phyloP scores from a whole-genome alignment of 208 protist species.

The Leptomonas pyrrhocoris region DNA sequence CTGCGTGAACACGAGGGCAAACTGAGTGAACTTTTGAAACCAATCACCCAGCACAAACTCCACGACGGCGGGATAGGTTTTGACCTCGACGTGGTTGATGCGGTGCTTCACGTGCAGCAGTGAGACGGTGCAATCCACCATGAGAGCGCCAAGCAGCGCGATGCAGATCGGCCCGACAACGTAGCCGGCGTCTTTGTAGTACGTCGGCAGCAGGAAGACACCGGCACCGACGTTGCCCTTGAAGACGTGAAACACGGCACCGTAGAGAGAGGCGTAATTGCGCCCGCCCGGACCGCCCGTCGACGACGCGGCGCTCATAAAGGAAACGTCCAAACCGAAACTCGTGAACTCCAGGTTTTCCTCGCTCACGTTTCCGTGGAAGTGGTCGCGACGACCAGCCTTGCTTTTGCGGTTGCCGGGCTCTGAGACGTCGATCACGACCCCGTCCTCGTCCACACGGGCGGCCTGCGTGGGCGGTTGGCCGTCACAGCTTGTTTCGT shows the following conservation, averaged over 20 bases:
- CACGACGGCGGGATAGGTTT: constrained; percentile 81
- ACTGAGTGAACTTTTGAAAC: constrained; percentile 65
- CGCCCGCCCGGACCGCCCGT: constrained; percentile 7
- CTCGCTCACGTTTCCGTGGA: constrained; percentile 23
- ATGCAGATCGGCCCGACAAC: constrained; percentile 47
- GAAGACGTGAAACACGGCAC: constrained; percentile 85
- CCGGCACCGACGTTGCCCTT: constrained; percentile 87
- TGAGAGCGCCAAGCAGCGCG: constrained; percentile 57
- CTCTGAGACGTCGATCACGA: constrained; percentile 16
- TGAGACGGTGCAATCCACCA: constrained; percentile 75
- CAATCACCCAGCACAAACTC: constrained; percentile 59
- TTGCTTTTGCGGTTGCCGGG: constrained; percentile 3
- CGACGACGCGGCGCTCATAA: constrained; percentile 33
- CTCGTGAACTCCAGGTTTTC: constrained; percentile 41
- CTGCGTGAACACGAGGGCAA: constrained; percentile 83
- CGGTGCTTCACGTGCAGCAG: constrained; percentile 62
- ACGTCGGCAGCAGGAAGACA: constrained; percentile 80
- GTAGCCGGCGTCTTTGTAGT: constrained; percentile 81
- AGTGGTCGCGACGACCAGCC: constrained; percentile 6
- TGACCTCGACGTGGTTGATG: constrained; percentile 58
- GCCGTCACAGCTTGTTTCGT: neutral
- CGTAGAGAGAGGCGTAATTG: constrained; percentile 47
- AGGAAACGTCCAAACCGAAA: constrained; percentile 53
- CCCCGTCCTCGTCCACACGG: constrained; percentile 7
- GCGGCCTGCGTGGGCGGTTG: constrained; percentile 1